Base-by-base conservation (phyloP, 2,329 filamentous ascomycete genomes). In the Penicillium sp. region DNA sequence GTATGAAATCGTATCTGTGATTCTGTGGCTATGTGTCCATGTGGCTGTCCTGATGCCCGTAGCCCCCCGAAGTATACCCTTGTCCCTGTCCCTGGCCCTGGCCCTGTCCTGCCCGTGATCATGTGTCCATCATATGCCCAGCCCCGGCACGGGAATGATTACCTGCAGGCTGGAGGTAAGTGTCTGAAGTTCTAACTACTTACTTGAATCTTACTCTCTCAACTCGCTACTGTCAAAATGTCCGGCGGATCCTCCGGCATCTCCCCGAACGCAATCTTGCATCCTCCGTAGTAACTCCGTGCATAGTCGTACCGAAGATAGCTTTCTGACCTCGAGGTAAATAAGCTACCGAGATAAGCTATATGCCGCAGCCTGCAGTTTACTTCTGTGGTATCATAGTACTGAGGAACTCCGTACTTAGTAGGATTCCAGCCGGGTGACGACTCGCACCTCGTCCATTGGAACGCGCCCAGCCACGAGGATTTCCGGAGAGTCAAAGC, bases 401-500 rank as follows among this genome's bases (percentile, higher is more conserved):
- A 28, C 25, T 22, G 22, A 22, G 22, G 3, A 22, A 22, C 22
- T 22, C 22, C 22, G 22, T 28, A 28, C 25, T 28, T 28, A 1
- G 25, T 6, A 28, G 25, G 5, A 28, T 28, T 28, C 5, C 25
- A 28, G 31, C 31, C 31, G 12, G 22, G 22, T 45, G 22, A n/a
- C 14, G 28, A 47, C 31, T 31, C 20, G 14, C 6, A 31, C 42
- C 43, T 25, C 22, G 22, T 47, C 43, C 7, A 31, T 10, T 31
- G 43, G 43, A 31, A 5, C 22, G 20, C 5, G 34, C 8, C 34
- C 54, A 57, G 58, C 48, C 45, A 57, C 57, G 41, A 54, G 42
- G 35, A 20, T 35, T 35, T 31, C 50, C 37, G 55, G 55, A 56
- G 31, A 35, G 3, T 5, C 2, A 12, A 52, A 61, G 57, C 63